Percentiles rank a stretch among this genome's conserved stretches.
These are phyloP conservation scores for Microdochium nivale DNA, from an alignment of 2,329 filamentous ascomycete genomes.

Conservation along the genomic window DNA sequence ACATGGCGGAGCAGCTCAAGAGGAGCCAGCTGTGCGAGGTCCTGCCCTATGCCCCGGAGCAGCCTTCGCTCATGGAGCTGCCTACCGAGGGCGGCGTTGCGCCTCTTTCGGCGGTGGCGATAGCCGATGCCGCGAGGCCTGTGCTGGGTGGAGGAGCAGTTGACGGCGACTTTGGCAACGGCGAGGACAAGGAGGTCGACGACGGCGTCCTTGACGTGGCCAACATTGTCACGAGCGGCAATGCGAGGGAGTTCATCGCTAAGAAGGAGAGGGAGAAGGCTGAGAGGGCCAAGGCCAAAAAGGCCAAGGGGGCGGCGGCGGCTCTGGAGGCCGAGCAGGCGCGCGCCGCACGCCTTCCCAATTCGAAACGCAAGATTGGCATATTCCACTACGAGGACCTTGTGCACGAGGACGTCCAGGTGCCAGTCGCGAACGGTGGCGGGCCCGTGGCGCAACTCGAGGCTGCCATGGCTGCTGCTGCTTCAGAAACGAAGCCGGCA, in stretches of 20 bases:
- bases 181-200: conserved; percentile 35
- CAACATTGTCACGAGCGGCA: conserved; percentile 73
- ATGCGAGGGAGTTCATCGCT: conserved; percentile 73
- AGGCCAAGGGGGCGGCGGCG: conserved; percentile 49
- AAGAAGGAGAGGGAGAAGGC: conserved; percentile 76
- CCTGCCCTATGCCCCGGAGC: conserved; percentile 43
- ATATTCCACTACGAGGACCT: conserved; percentile 68
- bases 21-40: conserved; percentile 60
- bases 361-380: conserved; percentile 61
- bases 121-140: conserved; percentile 20
- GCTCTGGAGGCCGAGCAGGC: conserved; percentile 40
- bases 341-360: conserved; percentile 55
- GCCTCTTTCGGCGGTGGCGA: conserved; percentile 20
- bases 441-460: conserved; percentile 7
- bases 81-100: conserved; percentile 27
- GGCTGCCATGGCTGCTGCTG: conserved; percentile 1
- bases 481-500: conserved; percentile 8
- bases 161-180: conserved; percentile 27
- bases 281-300: conserved; percentile 53
- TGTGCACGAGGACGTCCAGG: conserved; percentile 42
- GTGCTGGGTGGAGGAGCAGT: conserved; percentile 9
- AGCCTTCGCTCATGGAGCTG: conserved; percentile 37
- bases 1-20: conserved; percentile 66
- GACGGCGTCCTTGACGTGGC: conserved; percentile 78
- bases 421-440: conserved; percentile 21